These are phyloP conservation scores for Cyclocybe cylindracea DNA, from an alignment of 768 basidiomycete species.

Conservation along the genomic window DNA sequence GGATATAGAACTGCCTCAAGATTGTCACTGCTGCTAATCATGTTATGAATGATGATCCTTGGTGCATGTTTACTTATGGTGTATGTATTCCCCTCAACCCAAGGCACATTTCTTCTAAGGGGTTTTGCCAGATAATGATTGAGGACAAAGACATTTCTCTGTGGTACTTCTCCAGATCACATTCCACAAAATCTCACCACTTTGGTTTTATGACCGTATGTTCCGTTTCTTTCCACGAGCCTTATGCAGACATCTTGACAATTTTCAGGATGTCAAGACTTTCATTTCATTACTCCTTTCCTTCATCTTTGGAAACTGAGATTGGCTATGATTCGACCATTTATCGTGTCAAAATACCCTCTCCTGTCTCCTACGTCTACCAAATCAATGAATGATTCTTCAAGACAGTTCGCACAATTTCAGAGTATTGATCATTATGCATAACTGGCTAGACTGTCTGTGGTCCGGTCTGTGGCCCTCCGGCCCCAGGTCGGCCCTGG, in stretches of 20 bases:
- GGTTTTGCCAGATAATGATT: no score
- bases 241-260: not conserved
- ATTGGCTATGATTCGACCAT: conserved; percentile 19
- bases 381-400: conserved; percentile 4
- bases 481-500: no score
- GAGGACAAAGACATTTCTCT: no score
- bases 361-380: conserved; percentile 10
- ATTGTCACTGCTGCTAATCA: conserved; percentile 8
- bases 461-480: no score
- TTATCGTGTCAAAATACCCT: not conserved
- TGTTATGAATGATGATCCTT: conserved; percentile 24
- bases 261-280: conserved; percentile 14
- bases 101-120: no score
- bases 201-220: no score
- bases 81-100: conserved; percentile 10
- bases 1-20: not conserved
- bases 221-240: no score
- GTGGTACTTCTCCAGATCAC: no score
- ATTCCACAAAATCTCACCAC: no score
- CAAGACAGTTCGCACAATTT: conserved; percentile 8
- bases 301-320: conserved; percentile 14
- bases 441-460: no score
- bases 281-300: conserved; percentile 18
- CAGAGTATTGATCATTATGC: conserved; percentile 8
- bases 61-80: conserved; percentile 22